Evolutionary conservation across 768 basidiomycete genomes (phyloP).

Genomic region (Suillus occidentalis): DNA sequence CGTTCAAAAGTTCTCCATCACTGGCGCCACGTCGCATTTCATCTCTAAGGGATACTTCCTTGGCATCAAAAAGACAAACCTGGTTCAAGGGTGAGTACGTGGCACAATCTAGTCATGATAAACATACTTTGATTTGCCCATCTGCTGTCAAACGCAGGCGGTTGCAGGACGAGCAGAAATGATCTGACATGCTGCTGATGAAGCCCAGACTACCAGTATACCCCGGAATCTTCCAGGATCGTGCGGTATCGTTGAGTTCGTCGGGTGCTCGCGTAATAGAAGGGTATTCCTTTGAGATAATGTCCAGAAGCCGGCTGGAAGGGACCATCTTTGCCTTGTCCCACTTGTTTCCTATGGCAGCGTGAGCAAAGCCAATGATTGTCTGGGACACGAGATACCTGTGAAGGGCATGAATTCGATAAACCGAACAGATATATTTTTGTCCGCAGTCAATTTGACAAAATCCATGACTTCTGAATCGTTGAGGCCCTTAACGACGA

Average conservation of each 20-base stretch:
- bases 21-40: conserved; percentile 63
- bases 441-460: conserved; percentile 69
- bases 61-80: conserved; percentile 88
- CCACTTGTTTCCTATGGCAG: conserved; percentile 78
- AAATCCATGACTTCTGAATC: conserved; percentile 80
- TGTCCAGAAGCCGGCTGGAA: conserved; percentile 60
- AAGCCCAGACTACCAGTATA: conserved; percentile 76
- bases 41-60: conserved; percentile 81
- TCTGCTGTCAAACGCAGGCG: conserved; percentile 85
- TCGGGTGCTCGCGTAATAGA: conserved; percentile 57
- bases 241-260: conserved; percentile 76
- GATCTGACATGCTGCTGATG: conserved; percentile 93
- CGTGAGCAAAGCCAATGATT: conserved; percentile 9
- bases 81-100: conserved; percentile 27
- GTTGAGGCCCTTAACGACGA: conserved; percentile 79
- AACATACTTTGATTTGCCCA: conserved; percentile 78
- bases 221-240: conserved; percentile 74
- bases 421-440: conserved; percentile 71
- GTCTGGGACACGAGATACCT: conserved; percentile 42
- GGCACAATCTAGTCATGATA: background rate
- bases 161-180: conserved; percentile 86
- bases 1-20: conserved; percentile 59
- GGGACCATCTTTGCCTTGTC: conserved; percentile 79
- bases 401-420: conserved; percentile 96
- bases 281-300: conserved; percentile 50